phyloP scores from a whole-genome alignment of 2,329 filamentous ascomycete genomes.

The Lomentospora prolificans region DNA sequence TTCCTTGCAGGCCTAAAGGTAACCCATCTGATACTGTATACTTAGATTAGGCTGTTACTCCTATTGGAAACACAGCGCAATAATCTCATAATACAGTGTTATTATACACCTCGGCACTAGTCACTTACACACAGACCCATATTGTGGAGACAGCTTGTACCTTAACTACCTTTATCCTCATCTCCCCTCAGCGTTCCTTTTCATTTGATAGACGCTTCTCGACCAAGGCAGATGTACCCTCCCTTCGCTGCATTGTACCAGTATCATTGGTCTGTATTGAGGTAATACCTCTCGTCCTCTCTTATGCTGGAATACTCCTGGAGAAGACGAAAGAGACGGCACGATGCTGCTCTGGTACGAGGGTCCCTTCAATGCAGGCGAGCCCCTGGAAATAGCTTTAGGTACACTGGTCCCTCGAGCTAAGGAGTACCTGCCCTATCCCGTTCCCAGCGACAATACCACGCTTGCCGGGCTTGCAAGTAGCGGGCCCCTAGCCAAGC shows the following conservation, averaged over 20 bases:
- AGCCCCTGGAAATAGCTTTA: background rate
- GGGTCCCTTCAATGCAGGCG: too few species aligned
- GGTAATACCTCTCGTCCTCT: too few species aligned
- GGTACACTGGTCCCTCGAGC: background rate
- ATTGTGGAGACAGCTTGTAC: background rate
- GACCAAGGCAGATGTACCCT: background rate
- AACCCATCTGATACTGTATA: background rate
- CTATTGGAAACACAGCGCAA: too few species aligned
- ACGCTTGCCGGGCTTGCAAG: background rate
- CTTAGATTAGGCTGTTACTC: too few species aligned
- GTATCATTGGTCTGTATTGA: too few species aligned
- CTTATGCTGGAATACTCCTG: too few species aligned
- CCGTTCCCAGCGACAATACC: background rate
- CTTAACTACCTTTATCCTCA: background rate
- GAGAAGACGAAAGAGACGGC: too few species aligned
- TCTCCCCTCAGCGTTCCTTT: background rate
- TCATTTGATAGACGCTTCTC: background rate
- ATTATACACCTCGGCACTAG: background rate
- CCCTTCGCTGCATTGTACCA: too few species aligned
- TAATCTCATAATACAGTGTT: background rate
- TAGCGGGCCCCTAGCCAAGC: background rate
- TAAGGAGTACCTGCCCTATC: background rate
- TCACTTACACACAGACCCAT: background rate
- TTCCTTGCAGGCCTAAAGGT: background rate
- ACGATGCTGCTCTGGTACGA: too few species aligned